These are phyloP conservation scores for Geotrichum ghanense DNA, from an alignment of 805 yeast genomes.

Conservation along the genomic window DNA sequence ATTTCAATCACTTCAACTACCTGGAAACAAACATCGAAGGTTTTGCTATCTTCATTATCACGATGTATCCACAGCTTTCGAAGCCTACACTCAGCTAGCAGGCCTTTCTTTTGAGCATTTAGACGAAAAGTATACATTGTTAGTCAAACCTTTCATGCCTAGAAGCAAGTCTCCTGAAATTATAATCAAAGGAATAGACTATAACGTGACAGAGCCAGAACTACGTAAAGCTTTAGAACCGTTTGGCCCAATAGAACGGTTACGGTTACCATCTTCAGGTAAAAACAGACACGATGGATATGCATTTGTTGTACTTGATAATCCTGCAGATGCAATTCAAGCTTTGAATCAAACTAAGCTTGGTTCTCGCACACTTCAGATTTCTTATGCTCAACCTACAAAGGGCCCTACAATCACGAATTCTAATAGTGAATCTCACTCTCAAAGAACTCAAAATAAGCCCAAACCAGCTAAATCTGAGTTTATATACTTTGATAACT, in stretches of 20 bases:
- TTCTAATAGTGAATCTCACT: not conserved
- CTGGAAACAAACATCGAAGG: conserved; percentile 50
- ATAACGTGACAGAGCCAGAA: conserved; percentile 29
- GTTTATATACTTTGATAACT: not conserved
- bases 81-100: too few relatives aligned
- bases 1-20: conserved; percentile 46
- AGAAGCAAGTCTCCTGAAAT: too few relatives aligned
- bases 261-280: conserved; percentile 37
- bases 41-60: conserved; percentile 63
- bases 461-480: not conserved
- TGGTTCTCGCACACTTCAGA: conserved; percentile 33
- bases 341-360: conserved; percentile 31
- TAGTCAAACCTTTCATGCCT: too few relatives aligned
- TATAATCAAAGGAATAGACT: conserved; percentile 42
- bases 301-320: conserved; percentile 48
- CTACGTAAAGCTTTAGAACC: conserved; percentile 33
- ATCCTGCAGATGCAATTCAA: conserved; percentile 40
- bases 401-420: conserved; percentile 3
- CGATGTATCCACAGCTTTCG: conserved; percentile 31
- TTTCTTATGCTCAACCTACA: conserved; percentile 34
- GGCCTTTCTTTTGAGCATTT: too few relatives aligned
- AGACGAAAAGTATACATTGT: too few relatives aligned
- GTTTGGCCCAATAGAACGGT: conserved; percentile 42
- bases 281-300: conserved; percentile 43
- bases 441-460: too few relatives aligned